Conservation (phyloP, 768 basidiomycete species). For the Boletus pseudo-olivaceus region DNA sequence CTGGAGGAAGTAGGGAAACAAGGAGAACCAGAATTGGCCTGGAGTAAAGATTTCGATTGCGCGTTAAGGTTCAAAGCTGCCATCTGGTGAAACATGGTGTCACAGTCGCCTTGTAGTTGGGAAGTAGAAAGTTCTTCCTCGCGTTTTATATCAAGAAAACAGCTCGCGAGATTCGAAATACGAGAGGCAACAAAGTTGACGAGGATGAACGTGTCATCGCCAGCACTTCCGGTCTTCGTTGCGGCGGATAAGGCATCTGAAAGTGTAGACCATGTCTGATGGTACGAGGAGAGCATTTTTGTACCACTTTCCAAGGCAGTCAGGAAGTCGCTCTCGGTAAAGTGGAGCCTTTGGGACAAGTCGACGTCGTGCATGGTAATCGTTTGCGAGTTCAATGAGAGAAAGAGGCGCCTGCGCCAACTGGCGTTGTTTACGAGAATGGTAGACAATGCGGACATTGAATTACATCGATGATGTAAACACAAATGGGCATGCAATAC, state of each 20-base stretch:
- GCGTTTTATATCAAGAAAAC: constrained; percentile 1
- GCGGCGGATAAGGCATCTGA: not conserved
- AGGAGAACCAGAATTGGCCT: no score
- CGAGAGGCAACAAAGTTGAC: not conserved
- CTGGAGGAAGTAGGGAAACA: not conserved
- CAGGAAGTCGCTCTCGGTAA: not conserved
- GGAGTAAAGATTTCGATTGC: no score
- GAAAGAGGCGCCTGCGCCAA: no score
- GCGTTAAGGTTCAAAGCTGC: not conserved
- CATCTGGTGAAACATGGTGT: constrained; percentile 7
- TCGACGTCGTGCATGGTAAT: constrained; percentile 1
- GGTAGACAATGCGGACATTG: constrained; percentile 14
- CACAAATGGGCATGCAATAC: not conserved
- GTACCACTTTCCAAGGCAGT: not conserved
- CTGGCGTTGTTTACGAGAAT: no score
- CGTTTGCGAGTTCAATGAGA: not conserved
- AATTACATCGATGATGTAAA: not conserved
- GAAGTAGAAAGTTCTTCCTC: not conserved
- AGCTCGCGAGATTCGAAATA: constrained; percentile 1
- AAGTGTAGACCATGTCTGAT: not conserved
- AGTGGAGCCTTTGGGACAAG: not conserved
- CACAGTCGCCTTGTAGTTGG: not conserved
- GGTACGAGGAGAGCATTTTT: not conserved
- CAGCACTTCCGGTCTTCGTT: not conserved
- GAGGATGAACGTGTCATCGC: not conserved